These are phyloP conservation scores for Abrus precatorius DNA, from an alignment of 306 rosid species.

Conservation along the genomic window DNA sequence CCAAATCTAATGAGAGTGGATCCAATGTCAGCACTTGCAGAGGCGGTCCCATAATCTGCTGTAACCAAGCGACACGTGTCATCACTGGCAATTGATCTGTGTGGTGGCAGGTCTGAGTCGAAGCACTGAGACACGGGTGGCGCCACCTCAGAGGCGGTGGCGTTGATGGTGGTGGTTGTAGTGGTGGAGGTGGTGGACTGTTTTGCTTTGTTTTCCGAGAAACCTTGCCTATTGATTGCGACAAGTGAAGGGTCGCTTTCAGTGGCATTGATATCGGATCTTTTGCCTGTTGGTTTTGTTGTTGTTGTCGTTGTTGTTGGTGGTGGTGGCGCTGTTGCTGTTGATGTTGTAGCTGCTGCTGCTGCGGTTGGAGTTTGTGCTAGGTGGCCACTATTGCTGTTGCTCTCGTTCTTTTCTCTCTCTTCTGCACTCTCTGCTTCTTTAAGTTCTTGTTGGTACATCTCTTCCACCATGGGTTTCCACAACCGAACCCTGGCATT, in stretches of 20 bases:
- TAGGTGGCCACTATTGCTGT: conserved; percentile 48
- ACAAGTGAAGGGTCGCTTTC: conserved; percentile 80
- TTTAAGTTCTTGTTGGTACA: conserved; percentile 94
- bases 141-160: conserved; percentile 62
- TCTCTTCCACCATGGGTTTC: conserved; percentile 99
- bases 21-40: conserved; percentile 63
- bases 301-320: conserved; percentile 32
- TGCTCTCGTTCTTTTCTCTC: conserved; percentile 55
- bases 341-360: conserved; percentile 38
- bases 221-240: conserved; percentile 67
- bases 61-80: conserved; percentile 72
- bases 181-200: conserved; percentile 50
- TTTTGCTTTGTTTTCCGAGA: conserved; percentile 74
- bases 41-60: conserved; percentile 71
- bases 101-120: conserved; percentile 49
- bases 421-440: conserved; percentile 58
- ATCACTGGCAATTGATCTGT: conserved; percentile 51
- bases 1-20: conserved; percentile 86
- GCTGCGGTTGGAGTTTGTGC: conserved; percentile 76
- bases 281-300: conserved; percentile 56
- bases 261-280: conserved; percentile 66
- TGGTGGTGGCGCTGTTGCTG: conserved; percentile 53
- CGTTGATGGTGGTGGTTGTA: conserved; percentile 8
- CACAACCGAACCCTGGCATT: conserved; percentile 99
- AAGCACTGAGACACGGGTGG: conserved; percentile 54